These are phyloP conservation scores for Yueomyces sp. DNA, from an alignment of 1,139 yeast species.

Conservation along the genomic window DNA sequence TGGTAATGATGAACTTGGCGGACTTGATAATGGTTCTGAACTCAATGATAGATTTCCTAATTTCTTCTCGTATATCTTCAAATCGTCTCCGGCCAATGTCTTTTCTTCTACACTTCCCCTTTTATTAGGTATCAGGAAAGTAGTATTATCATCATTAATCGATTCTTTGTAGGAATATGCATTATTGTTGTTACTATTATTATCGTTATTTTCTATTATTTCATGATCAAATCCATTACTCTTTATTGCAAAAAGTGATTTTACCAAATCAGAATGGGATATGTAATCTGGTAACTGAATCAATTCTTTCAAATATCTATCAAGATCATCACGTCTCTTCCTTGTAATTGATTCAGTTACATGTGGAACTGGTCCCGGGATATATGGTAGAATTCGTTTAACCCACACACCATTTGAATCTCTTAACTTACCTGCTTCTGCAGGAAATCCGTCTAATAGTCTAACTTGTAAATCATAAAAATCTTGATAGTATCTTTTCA, in stretches of 20 bases:
- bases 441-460: slow-evolving; percentile 74
- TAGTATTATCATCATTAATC: neutral
- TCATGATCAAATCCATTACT: slow-evolving; percentile 30
- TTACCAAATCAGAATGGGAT: slow-evolving; percentile 56
- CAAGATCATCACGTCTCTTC: slow-evolving; percentile 74
- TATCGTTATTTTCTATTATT: slow-evolving; percentile 11
- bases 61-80: slow-evolving; percentile 17
- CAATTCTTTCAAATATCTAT: slow-evolving; percentile 67
- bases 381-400: slow-evolving; percentile 73
- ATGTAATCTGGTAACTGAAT: slow-evolving; percentile 68
- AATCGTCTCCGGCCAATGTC: slow-evolving; percentile 21
- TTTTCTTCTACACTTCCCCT: slow-evolving; percentile 13
- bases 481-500: slow-evolving; percentile 90
- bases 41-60: slow-evolving; percentile 15
- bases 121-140: neutral
- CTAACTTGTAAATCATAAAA: slow-evolving; percentile 88
- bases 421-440: slow-evolving; percentile 69
- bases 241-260: slow-evolving; percentile 54
- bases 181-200: slow-evolving; percentile 1
- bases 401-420: slow-evolving; percentile 39
- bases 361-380: slow-evolving; percentile 92
- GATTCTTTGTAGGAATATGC: neutral
- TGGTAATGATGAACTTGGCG: slow-evolving; percentile 18
- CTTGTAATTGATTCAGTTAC: slow-evolving; percentile 83
- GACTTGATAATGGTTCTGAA: slow-evolving; percentile 17